Evolutionary conservation across 1,284 basidiomycete species (phyloP).

Genomic region (Anthracocystis panici-leucophaei): DNA sequence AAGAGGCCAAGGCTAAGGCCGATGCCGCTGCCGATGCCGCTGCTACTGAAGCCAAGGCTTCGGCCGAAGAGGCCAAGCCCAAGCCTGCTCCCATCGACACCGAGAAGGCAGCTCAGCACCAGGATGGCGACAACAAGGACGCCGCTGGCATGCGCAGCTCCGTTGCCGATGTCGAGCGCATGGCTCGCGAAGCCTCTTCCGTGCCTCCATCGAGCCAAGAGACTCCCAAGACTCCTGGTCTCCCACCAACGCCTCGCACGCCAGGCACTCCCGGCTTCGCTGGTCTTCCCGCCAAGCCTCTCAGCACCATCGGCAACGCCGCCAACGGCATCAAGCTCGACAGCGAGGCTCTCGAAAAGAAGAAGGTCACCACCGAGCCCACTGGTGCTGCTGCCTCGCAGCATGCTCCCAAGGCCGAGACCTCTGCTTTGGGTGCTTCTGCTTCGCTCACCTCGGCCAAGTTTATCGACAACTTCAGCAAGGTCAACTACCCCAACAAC

Average conservation of each 20-base stretch:
- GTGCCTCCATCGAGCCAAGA: constrained; percentile 62
- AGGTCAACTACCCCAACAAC: constrained; percentile 85
- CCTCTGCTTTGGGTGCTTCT: constrained; percentile 54
- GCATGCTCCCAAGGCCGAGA: constrained; percentile 41
- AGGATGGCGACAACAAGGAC: constrained; percentile 43
- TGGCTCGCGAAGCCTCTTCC: constrained; percentile 65
- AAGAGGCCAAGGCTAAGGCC: constrained; percentile 43
- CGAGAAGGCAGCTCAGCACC: constrained; percentile 35
- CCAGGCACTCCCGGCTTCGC: constrained; percentile 65
- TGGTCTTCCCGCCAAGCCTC: constrained; percentile 64
- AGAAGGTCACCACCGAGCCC: constrained; percentile 36
- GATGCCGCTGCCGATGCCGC: constrained; percentile 37
- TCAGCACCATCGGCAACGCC: constrained; percentile 46
- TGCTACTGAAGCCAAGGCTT: constrained; percentile 39
- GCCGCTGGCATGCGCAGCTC: constrained; percentile 49
- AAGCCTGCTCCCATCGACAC: constrained; percentile 55
- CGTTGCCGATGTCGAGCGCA: constrained; percentile 63
- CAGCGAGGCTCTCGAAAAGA: constrained; percentile 62
- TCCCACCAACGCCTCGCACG: constrained; percentile 60
- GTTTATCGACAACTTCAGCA: constrained; percentile 82
- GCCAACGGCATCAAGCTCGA: constrained; percentile 64
- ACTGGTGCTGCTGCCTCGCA: constrained; percentile 33
- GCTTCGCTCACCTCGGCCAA: constrained; percentile 57
- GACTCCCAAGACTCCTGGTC: constrained; percentile 52
- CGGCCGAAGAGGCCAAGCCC: constrained; percentile 44